Evolutionary conservation across 2,329 filamentous ascomycete genomes (phyloP).

Genomic region (Phialemoniopsis sp.): DNA sequence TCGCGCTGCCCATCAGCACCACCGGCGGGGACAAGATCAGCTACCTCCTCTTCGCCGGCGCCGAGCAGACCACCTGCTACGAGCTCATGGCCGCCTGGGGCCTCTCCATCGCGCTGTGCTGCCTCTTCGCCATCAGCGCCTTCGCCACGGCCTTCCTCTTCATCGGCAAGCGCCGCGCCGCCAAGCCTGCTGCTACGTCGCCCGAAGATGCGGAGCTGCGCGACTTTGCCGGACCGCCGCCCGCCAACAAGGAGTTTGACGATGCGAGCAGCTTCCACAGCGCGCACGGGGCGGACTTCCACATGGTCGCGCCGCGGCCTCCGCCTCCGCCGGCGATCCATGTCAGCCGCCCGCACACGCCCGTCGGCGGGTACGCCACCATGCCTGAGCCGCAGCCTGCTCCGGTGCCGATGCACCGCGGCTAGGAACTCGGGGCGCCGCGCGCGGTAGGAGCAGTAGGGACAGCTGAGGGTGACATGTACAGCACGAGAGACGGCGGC

Average conservation of each 20-base stretch:
- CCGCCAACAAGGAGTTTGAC: not conserved
- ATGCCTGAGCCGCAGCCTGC: not conserved
- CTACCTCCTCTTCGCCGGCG: conserved; percentile 45
- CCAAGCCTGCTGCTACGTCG: conserved; percentile 34
- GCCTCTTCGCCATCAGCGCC: conserved; percentile 62
- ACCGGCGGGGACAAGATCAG: conserved; percentile 10
- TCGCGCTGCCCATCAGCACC: conserved; percentile 28
- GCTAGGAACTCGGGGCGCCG: conserved; percentile 13
- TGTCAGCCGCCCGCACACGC: not conserved
- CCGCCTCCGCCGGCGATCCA: not conserved
- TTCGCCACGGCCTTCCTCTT: conserved; percentile 58
- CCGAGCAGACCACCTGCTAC: conserved; percentile 63
- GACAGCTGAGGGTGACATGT: not conserved
- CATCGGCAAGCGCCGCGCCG: conserved; percentile 44
- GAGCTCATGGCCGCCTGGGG: conserved; percentile 89
- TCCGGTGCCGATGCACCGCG: not conserved
- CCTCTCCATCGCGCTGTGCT: conserved; percentile 72
- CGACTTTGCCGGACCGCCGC: not conserved
- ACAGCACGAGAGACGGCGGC: not conserved
- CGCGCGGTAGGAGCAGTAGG: conserved; percentile 1
- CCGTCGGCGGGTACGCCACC: not conserved
- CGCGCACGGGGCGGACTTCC: not conserved
- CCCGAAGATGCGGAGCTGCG: conserved; percentile 3
- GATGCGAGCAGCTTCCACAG: conserved; percentile 1
- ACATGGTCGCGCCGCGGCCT: too few species aligned